Conservation (phyloP, 75 land plant genomes). For the Pinus taeda region DNA sequence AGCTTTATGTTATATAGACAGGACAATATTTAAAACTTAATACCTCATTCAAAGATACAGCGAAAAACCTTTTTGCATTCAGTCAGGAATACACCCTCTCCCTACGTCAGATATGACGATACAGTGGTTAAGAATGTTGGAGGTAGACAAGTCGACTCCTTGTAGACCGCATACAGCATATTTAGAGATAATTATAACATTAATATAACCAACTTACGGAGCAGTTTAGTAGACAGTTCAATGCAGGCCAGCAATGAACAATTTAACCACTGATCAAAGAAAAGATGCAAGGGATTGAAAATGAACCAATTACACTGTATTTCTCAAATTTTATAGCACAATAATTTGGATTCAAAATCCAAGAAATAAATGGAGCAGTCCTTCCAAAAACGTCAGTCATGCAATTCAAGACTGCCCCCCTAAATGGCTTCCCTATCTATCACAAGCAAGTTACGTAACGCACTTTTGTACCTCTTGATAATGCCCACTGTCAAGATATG, state of each 20-base stretch:
- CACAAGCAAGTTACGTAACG: background rate
- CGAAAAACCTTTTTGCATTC: too few species aligned
- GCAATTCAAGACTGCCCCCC: background rate
- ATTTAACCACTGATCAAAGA: too few species aligned
- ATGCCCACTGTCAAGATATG: too few species aligned
- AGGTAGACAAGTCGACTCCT: too few species aligned
- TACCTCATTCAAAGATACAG: too few species aligned
- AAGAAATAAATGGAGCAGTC: background rate
- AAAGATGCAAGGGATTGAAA: background rate
- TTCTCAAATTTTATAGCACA: too few species aligned
- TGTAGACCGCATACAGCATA: background rate
- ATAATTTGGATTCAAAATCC: background rate
- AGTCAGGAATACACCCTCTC: background rate
- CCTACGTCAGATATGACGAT: background rate
- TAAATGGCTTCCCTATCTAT: background rate
- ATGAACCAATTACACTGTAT: background rate
- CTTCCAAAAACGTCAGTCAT: slow-evolving; percentile 6
- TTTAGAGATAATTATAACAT: background rate
- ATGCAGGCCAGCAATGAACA: background rate
- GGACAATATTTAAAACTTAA: too few species aligned
- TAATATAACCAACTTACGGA: background rate
- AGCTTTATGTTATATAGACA: too few species aligned
- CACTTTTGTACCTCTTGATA: background rate
- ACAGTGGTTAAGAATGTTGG: background rate
- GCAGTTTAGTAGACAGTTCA: background rate